phyloP scores from a whole-genome alignment of 495 filamentous ascomycete species.

The Mytilinidion resinicola region DNA sequence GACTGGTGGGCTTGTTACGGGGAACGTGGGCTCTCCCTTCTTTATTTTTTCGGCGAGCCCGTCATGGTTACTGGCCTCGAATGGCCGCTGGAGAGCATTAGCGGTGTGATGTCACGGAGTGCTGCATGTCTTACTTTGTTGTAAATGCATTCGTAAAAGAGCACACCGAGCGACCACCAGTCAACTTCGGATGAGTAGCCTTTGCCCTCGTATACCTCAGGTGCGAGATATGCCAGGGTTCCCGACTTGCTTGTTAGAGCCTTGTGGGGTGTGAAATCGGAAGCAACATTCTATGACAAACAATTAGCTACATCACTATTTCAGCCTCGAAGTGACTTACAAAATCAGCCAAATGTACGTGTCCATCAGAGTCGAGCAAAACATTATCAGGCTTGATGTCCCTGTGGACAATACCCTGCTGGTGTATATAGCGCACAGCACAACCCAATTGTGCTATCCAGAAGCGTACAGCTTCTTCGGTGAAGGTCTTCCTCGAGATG shows the following conservation, averaged over 20 bases:
- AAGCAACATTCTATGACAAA: constrained; percentile 79
- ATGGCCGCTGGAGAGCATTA: constrained; percentile 60
- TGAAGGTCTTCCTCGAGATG: constrained; percentile 96
- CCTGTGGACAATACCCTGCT: constrained; percentile 87
- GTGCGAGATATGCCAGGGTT: constrained; percentile 90
- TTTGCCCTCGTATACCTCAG: constrained; percentile 84
- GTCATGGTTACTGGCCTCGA: constrained; percentile 80
- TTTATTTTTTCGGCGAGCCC: constrained; percentile 73
- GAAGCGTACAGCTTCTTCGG: constrained; percentile 92
- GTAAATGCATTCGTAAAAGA: constrained; percentile 98
- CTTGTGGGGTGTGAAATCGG: constrained; percentile 79
- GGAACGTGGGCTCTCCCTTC: constrained; percentile 77
- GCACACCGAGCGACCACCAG: constrained; percentile 96
- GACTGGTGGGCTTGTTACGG: constrained; percentile 82
- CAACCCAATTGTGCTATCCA: constrained; percentile 94
- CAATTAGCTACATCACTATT: constrained; percentile 20
- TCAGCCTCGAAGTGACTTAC: constrained; percentile 45
- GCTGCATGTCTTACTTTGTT: constrained; percentile 65
- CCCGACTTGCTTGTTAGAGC: constrained; percentile 90
- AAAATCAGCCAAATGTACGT: constrained; percentile 97
- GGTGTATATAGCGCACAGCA: constrained; percentile 85
- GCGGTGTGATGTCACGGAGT: not conserved
- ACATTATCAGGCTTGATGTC: constrained; percentile 98
- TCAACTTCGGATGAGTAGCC: constrained; percentile 86
- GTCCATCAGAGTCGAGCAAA: constrained; percentile 84